A percentile compares a stretch with the other conserved stretches of the same genome.
Conservation (phyloP, 176 grass and related monocot genomes). For the Alopecurus myosuroides region DNA sequence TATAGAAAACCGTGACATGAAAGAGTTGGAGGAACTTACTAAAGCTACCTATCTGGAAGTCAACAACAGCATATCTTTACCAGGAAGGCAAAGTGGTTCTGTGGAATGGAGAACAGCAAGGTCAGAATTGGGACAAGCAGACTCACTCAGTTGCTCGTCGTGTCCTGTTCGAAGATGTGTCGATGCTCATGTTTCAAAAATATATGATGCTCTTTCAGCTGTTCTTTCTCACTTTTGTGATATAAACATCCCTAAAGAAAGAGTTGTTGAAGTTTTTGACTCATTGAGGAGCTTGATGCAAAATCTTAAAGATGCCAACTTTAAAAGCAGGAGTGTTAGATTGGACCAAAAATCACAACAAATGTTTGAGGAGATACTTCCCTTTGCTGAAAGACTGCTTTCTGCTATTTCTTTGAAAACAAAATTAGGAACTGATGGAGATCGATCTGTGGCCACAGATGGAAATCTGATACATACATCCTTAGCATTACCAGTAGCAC, state of each 20-base stretch:
- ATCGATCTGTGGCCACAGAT: slow-evolving; percentile 32
- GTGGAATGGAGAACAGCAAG: slow-evolving; percentile 84
- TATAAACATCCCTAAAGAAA: slow-evolving; percentile 43
- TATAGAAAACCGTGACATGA: slow-evolving; percentile 54
- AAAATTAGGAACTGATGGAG: slow-evolving; percentile 49
- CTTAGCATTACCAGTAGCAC: slow-evolving; percentile 81
- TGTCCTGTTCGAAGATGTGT: slow-evolving; percentile 78
- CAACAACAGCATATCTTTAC: slow-evolving; percentile 56
- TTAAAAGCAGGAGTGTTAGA: slow-evolving; percentile 53
- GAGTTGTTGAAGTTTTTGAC: slow-evolving; percentile 40
- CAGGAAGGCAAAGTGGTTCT: slow-evolving; percentile 95
- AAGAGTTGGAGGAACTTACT: slow-evolving; percentile 83
- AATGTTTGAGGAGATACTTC: slow-evolving; percentile 59
- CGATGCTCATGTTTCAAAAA: slow-evolving; percentile 85
- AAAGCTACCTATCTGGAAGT: slow-evolving; percentile 52
- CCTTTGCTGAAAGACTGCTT: slow-evolving; percentile 53
- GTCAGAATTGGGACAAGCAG: slow-evolving; percentile 60
- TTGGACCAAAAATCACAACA: slow-evolving; percentile 34
- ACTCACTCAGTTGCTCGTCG: slow-evolving; percentile 57
- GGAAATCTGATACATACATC: slow-evolving; percentile 68
- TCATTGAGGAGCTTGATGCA: slow-evolving; percentile 44
- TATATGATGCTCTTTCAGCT: slow-evolving; percentile 66
- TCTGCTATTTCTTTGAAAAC: slow-evolving; percentile 67
- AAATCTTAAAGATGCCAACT: slow-evolving; percentile 46
- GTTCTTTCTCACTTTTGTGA: slow-evolving; percentile 48